Conservation (phyloP, 176 grass and related monocot species). For the Eremochloa ophiuroides region DNA sequence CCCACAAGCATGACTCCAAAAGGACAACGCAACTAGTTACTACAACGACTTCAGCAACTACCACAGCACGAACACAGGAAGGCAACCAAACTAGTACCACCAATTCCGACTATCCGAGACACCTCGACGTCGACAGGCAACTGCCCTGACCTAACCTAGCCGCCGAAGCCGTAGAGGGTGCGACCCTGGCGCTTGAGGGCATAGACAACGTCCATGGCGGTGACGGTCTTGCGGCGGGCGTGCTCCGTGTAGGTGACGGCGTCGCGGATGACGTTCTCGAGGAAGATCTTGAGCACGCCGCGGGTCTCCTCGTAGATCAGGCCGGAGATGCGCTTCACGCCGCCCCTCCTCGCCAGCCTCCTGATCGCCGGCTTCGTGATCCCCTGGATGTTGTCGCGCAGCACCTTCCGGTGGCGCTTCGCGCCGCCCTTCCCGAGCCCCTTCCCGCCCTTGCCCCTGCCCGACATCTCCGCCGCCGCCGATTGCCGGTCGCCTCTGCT, state of each 20-base stretch:
- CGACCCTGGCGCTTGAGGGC: constrained; percentile 93
- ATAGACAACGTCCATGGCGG: constrained; percentile 94
- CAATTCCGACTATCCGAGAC: not conserved
- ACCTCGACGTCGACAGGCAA: not conserved
- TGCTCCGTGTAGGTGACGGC: constrained; percentile 97
- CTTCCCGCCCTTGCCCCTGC: constrained; percentile 89
- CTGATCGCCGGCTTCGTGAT: constrained; percentile 95
- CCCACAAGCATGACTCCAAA: not conserved
- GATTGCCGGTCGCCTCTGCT: not conserved
- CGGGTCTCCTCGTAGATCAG: constrained; percentile 98
- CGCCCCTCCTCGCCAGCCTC: constrained; percentile 63
- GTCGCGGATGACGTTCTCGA: constrained; percentile 96
- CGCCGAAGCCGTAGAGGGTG: constrained; percentile 85
- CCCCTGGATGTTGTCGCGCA: constrained; percentile 94
- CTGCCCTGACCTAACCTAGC: constrained; percentile 13
- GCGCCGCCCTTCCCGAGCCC: constrained; percentile 84
- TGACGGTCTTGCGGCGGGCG: constrained; percentile 87
- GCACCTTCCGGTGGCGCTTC: constrained; percentile 84
- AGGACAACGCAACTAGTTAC: not conserved
- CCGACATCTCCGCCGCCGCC: constrained; percentile 50
- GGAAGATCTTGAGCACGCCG: constrained; percentile 98
- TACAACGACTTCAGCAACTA: not conserved
- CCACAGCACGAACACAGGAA: not conserved
- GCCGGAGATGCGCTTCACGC: constrained; percentile 91
- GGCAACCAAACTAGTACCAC: not conserved